Evolutionary conservation across 257 asterid genomes (phyloP).

Genomic region (Leonotis leonurus): DNA sequence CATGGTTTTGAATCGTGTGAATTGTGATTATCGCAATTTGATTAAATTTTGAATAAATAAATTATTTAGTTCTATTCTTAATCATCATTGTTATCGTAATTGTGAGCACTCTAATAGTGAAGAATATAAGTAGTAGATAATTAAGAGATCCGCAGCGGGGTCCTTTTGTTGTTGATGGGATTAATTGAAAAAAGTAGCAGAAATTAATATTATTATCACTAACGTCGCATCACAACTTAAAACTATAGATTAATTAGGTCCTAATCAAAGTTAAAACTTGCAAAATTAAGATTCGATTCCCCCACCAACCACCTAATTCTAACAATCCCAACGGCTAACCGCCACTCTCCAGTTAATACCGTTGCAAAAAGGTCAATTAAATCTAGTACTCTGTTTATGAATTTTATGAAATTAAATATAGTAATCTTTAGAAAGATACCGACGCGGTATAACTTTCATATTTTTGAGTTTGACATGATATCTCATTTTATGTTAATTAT

Average conservation of each 20-base stretch:
- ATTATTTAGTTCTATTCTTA: too few species aligned
- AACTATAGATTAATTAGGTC: slow-evolving; percentile 8
- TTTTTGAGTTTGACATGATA: too few species aligned
- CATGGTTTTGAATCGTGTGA: too few species aligned
- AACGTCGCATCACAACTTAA: slow-evolving; percentile 17
- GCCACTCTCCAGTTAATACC: slow-evolving; percentile 45
- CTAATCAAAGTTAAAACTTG: slow-evolving; percentile 12
- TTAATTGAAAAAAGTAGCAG: neutral
- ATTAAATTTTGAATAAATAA: too few species aligned
- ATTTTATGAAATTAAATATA: neutral
- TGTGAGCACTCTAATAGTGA: too few species aligned
- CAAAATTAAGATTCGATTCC: slow-evolving; percentile 21
- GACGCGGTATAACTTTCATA: neutral
- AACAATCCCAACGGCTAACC: slow-evolving; percentile 18
- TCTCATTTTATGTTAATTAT: too few species aligned
- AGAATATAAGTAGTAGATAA: neutral
- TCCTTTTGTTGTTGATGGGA: neutral
- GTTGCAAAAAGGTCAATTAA: slow-evolving; percentile 42
- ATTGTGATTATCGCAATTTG: too few species aligned
- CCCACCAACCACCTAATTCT: slow-evolving; percentile 28
- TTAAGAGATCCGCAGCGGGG: neutral
- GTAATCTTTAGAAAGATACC: neutral
- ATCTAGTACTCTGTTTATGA: too few species aligned
- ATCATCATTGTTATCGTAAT: too few species aligned
- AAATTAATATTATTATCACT: neutral